These are phyloP conservation scores for Quambalaria eucalypti DNA, from an alignment of 1,284 basidiomycete species.

Conservation along the genomic window DNA sequence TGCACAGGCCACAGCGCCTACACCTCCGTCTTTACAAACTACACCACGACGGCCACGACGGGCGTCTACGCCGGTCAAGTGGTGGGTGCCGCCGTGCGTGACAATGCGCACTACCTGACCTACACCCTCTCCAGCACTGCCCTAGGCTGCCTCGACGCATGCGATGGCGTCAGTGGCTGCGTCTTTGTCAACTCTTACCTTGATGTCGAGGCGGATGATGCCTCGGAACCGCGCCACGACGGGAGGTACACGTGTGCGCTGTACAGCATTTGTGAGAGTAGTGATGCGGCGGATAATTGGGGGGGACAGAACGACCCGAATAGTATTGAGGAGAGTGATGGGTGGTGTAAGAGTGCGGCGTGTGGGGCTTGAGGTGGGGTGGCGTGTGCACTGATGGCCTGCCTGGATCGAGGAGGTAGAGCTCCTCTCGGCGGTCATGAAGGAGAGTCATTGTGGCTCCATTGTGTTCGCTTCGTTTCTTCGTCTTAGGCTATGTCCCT, in stretches of 20 bases:
- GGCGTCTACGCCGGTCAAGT: slow-evolving; percentile 16
- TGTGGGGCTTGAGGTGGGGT: too few relatives aligned
- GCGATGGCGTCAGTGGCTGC: slow-evolving; percentile 13
- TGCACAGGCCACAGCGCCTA: slow-evolving; percentile 9
- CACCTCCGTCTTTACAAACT: slow-evolving; percentile 13
- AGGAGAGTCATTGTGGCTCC: too few relatives aligned
- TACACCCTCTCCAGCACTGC: slow-evolving; percentile 12
- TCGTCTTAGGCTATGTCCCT: too few relatives aligned
- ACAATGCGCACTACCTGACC: slow-evolving; percentile 23
- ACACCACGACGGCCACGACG: slow-evolving; percentile 8
- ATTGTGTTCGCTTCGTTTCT: too few relatives aligned
- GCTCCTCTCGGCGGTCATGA: too few relatives aligned
- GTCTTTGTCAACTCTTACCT: slow-evolving; percentile 18
- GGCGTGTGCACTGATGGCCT: too few relatives aligned
- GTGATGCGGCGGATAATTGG: slow-evolving; percentile 16
- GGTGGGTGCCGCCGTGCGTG: slow-evolving; percentile 17
- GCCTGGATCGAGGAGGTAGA: too few relatives aligned
- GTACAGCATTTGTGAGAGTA: slow-evolving; percentile 16
- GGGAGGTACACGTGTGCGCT: slow-evolving; percentile 15
- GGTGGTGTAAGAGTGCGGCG: slow-evolving; percentile 17
- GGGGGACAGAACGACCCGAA: slow-evolving; percentile 25
- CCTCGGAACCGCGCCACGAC: not conserved
- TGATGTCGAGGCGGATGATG: slow-evolving; percentile 1
- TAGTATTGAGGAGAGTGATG: slow-evolving; percentile 17
- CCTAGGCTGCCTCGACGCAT: slow-evolving; percentile 14